phyloP scores from a whole-genome alignment of 768 basidiomycete species.

The Trametes elegans region DNA sequence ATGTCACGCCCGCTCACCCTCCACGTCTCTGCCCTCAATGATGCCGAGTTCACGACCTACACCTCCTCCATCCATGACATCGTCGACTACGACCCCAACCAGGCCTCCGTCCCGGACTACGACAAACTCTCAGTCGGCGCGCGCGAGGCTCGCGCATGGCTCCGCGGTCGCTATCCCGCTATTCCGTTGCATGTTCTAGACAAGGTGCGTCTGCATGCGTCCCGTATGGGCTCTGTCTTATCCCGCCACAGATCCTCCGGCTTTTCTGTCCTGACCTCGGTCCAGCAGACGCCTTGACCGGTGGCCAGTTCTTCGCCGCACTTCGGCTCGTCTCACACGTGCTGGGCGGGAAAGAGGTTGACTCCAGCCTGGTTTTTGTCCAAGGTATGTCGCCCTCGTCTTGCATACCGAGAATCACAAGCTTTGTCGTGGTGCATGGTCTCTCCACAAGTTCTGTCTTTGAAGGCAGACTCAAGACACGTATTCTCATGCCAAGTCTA shows the following conservation, averaged over 20 bases:
- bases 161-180: slow-evolving; percentile 65
- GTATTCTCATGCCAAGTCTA: neutral
- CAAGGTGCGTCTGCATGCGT: slow-evolving; percentile 41
- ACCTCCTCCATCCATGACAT: slow-evolving; percentile 53
- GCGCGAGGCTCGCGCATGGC: slow-evolving; percentile 73
- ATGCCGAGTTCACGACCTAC: slow-evolving; percentile 68
- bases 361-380: slow-evolving; percentile 67
- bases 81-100: slow-evolving; percentile 23
- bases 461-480: neutral
- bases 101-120: slow-evolving; percentile 46
- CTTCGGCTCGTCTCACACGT: slow-evolving; percentile 66
- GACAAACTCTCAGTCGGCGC: slow-evolving; percentile 53
- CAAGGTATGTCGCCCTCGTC: slow-evolving; percentile 44
- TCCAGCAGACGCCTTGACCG: slow-evolving; percentile 52
- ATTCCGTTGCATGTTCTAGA: slow-evolving; percentile 55
- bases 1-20: slow-evolving; percentile 51
- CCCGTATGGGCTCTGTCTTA: neutral
- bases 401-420: no score
- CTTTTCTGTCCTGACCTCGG: slow-evolving; percentile 58
- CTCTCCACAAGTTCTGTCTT: neutral
- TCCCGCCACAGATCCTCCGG: slow-evolving; percentile 52
- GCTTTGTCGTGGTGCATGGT: no score
- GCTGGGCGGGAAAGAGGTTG: slow-evolving; percentile 55
- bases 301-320: slow-evolving; percentile 77
- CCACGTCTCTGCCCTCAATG: slow-evolving; percentile 74